Evolutionary conservation across 2,329 filamentous ascomycete genomes (phyloP).

Genomic region (Ascochyta viciae-villosae): DNA sequence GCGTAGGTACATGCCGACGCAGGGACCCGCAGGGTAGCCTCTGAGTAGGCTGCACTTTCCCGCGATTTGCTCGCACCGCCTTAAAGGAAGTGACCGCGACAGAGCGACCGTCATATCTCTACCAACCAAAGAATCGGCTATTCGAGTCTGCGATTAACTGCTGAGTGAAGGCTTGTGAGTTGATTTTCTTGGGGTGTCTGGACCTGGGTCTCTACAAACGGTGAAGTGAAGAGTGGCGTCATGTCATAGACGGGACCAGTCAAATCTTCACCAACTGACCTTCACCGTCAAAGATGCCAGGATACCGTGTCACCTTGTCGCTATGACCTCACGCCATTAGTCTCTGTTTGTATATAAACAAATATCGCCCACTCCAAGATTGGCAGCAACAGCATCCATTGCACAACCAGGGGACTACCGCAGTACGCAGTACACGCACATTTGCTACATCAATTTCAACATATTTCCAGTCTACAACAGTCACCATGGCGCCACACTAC

Average conservation of each 20-base stretch:
- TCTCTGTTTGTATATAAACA: conserved; percentile 12
- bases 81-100: neutral
- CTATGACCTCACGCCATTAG: neutral
- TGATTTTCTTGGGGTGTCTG: neutral
- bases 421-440: neutral
- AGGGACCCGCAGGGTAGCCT: neutral
- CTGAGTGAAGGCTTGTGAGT: neutral
- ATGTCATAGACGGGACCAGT: conserved; percentile 1
- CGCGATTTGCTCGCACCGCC: neutral
- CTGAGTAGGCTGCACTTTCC: neutral
- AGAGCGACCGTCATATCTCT: no score
- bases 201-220: neutral
- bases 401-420: neutral
- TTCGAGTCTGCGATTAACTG: neutral
- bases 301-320: neutral
- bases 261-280: conserved; percentile 1
- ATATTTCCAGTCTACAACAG: neutral
- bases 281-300: conserved; percentile 8
- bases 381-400: neutral
- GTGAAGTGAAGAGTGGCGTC: conserved; percentile 2
- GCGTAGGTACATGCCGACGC: neutral
- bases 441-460: neutral
- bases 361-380: neutral
- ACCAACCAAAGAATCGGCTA: no score
- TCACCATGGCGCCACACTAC: conserved; percentile 5